phyloP scores from a whole-genome alignment of 306 rosid genomes.

The Prunus mongolica region DNA sequence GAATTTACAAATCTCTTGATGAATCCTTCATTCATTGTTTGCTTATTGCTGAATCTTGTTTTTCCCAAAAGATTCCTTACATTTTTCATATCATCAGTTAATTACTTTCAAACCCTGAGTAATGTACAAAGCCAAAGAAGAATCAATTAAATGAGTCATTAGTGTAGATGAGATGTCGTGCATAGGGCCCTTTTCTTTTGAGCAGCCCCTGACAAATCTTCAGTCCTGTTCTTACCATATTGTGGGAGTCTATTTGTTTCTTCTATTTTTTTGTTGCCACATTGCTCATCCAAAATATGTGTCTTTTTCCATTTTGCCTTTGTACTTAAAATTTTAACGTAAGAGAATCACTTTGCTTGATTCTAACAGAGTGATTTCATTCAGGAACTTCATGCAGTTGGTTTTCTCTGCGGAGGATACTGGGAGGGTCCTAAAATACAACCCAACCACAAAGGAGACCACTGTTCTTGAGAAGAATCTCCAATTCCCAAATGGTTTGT shows the following conservation, averaged over 20 bases:
- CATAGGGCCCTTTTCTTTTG: background rate
- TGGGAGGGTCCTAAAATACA: conserved; percentile 82
- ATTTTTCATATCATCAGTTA: background rate
- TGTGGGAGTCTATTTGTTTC: background rate
- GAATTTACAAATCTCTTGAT: background rate
- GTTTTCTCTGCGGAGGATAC: conserved; percentile 65
- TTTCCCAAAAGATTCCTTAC: background rate
- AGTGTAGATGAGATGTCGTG: background rate
- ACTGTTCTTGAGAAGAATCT: conserved; percentile 68
- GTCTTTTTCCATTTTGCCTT: background rate
- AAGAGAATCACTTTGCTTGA: background rate
- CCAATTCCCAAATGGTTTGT: conserved; percentile 85
- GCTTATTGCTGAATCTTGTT: background rate
- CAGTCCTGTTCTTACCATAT: background rate
- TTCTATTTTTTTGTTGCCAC: background rate
- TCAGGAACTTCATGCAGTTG: conserved; percentile 81
- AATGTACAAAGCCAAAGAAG: background rate
- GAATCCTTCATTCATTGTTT: background rate
- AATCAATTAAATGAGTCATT: background rate
- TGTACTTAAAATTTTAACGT: background rate
- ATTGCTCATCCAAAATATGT: background rate
- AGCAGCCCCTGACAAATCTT: background rate
- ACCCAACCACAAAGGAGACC: conserved; percentile 66
- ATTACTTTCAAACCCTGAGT: background rate
- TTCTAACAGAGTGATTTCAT: conserved; percentile 30